Evolutionary conservation across 805 yeast genomes (phyloP).

Genomic region (Vanderwaltozyma tropicalis): DNA sequence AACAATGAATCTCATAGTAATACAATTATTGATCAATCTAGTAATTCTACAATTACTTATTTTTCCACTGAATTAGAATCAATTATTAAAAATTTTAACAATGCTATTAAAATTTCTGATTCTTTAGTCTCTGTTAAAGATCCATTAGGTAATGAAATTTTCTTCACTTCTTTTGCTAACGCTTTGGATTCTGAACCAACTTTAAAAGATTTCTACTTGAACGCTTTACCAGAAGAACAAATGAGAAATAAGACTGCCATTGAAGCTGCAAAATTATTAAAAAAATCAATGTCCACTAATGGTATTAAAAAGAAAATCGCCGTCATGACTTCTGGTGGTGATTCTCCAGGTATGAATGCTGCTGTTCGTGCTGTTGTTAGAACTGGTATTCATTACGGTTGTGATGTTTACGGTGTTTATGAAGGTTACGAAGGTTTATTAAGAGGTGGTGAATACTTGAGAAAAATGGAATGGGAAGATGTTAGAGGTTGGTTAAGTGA

Average conservation of each 20-base stretch:
- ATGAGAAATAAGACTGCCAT: conserved; percentile 5
- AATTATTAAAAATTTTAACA: conserved; percentile 16
- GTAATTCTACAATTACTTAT: conserved; percentile 25
- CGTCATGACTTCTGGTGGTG: conserved; percentile 98
- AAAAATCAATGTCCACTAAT: conserved; percentile 9
- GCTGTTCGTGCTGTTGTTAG: conserved; percentile 92
- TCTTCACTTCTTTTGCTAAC: conserved; percentile 40
- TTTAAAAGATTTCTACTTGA: conserved; percentile 16
- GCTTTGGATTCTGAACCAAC: conserved; percentile 29
- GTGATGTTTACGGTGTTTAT: conserved; percentile 83
- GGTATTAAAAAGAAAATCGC: conserved; percentile 45
- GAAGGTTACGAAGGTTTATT: conserved; percentile 96
- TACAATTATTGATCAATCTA: conserved; percentile 3
- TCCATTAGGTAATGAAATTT: conserved; percentile 55
- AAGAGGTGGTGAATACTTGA: conserved; percentile 69
- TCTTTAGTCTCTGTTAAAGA: conserved; percentile 32
- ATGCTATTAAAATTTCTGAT: conserved; percentile 14
- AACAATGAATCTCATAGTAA: conserved; percentile 24
- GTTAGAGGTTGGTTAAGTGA: conserved; percentile 87
- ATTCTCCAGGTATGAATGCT: conserved; percentile 97
- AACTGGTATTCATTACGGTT: conserved; percentile 75
- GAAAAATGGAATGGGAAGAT: conserved; percentile 81
- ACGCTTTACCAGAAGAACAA: conserved; percentile 5
- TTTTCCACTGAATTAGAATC: conserved; percentile 32
- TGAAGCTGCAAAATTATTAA: conserved; percentile 14